Conservation (phyloP, 2,329 filamentous ascomycete genomes). For the Fusarium pininemorale region DNA sequence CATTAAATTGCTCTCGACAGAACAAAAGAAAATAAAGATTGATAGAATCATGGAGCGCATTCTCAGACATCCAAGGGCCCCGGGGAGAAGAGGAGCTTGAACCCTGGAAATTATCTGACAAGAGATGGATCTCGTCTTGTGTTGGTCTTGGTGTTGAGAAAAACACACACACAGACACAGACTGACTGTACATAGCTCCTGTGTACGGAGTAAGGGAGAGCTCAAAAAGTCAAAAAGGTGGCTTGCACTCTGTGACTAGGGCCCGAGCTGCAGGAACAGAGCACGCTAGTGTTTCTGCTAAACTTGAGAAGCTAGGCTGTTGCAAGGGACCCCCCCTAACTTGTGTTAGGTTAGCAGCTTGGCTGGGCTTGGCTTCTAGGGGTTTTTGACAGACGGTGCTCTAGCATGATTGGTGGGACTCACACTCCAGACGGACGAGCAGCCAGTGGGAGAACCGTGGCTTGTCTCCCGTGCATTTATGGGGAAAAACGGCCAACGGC, state of each 20-base stretch:
- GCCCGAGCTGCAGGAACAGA: slow-evolving; percentile 43
- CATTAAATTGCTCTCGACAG: slow-evolving; percentile 1
- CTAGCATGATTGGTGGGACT: slow-evolving; percentile 25
- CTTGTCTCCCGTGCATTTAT: slow-evolving; percentile 22
- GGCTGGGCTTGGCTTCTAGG: slow-evolving; percentile 4
- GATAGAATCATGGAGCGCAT: neutral
- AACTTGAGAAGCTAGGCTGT: slow-evolving; percentile 9
- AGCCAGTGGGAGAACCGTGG: slow-evolving; percentile 19
- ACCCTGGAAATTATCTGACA: neutral
- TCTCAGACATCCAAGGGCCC: neutral
- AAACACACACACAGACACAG: neutral
- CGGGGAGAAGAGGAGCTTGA: slow-evolving; percentile 3
- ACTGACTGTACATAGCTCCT: neutral
- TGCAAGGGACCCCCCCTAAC: slow-evolving; percentile 8
- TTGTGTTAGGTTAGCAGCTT: neutral
- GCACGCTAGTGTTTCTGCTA: slow-evolving; percentile 48
- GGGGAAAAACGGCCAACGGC: slow-evolving; percentile 25
- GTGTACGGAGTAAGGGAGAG: neutral
- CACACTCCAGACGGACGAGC: slow-evolving; percentile 5
- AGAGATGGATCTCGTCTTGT: slow-evolving; percentile 5
- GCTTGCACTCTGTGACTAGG: slow-evolving; percentile 23
- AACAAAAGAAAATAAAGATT: neutral
- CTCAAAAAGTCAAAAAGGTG: slow-evolving; percentile 8
- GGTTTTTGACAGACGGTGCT: neutral
- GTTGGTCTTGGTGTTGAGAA: slow-evolving; percentile 11